A percentile compares a stretch with the other conserved stretches of the same genome.
Evolutionary conservation across 1,284 basidiomycete genomes (phyloP).

Genomic region (Neotropicomus parvogracilis): DNA sequence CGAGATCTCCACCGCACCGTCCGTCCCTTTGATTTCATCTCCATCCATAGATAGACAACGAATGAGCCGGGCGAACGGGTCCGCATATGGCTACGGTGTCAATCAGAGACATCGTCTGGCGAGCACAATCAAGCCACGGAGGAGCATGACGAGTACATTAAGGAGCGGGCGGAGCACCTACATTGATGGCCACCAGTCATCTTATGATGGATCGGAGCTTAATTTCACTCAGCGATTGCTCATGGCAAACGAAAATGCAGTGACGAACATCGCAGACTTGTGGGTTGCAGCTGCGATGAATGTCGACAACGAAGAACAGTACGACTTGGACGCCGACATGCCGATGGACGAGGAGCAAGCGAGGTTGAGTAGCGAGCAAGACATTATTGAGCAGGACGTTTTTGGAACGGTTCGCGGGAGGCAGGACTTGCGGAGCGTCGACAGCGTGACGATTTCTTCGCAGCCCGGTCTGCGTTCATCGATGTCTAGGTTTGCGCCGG

Average conservation of each 20-base stretch:
- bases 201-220: conserved; percentile 47
- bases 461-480: conserved; percentile 18
- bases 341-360: conserved; percentile 24
- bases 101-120: conserved; percentile 50
- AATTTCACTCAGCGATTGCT: conserved; percentile 89
- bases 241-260: conserved; percentile 87
- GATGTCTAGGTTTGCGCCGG: conserved; percentile 7
- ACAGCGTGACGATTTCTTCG: conserved; percentile 12
- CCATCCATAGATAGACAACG: conserved; percentile 41
- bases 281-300: conserved; percentile 94
- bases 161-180: conserved; percentile 48
- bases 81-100: conserved; percentile 72
- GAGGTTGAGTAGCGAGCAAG: conserved; percentile 24
- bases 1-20: conserved; percentile 40
- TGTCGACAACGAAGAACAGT: conserved; percentile 55
- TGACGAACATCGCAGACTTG: conserved; percentile 84
- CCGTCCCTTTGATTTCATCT: conserved; percentile 48
- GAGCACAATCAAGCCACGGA: conserved; percentile 29
- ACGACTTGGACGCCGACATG: conserved; percentile 22
- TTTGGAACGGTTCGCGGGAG: conserved; percentile 26
- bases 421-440: conserved; percentile 12
- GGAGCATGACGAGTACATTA: conserved; percentile 46
- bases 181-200: conserved; percentile 38
- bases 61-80: conserved; percentile 61
- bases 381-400: conserved; percentile 32